phyloP scores from a whole-genome alignment of 345 rosid genomes.

The Eutrema heterophyllum region DNA sequence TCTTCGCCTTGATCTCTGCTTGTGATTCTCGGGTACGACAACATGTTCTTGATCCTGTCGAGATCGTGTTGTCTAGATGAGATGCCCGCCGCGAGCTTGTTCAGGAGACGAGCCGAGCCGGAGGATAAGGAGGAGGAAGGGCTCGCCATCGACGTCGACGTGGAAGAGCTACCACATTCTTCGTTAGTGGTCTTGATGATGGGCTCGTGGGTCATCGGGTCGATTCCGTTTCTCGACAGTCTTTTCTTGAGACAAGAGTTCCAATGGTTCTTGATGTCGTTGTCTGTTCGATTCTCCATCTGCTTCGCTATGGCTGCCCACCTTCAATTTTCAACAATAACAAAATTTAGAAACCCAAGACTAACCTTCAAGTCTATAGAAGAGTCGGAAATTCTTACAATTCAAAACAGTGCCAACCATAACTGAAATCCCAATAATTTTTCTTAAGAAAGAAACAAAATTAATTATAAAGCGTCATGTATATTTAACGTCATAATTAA shows the following conservation, averaged over 20 bases:
- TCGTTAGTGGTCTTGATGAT: neutral
- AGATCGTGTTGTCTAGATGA: slow-evolving; percentile 21
- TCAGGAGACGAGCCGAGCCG: slow-evolving; percentile 12
- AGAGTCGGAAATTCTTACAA: neutral
- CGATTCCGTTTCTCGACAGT: slow-evolving; percentile 22
- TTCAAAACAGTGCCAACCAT: neutral
- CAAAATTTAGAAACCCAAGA: neutral
- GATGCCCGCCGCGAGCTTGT: slow-evolving; percentile 21
- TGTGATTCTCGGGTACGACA: neutral
- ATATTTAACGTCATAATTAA: neutral
- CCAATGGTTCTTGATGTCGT: slow-evolving; percentile 35
- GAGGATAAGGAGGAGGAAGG: neutral
- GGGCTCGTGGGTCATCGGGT: slow-evolving; percentile 33
- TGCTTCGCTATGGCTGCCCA: slow-evolving; percentile 32
- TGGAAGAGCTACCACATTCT: slow-evolving; percentile 6
- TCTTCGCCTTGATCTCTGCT: neutral
- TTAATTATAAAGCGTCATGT: neutral
- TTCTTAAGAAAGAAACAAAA: neutral
- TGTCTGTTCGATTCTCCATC: slow-evolving; percentile 29
- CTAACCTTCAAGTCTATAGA: neutral
- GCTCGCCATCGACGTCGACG: neutral
- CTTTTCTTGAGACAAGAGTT: slow-evolving; percentile 13
- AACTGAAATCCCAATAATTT: neutral
- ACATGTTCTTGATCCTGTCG: slow-evolving; percentile 18
- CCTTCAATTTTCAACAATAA: slow-evolving; percentile 5